Percentiles rank a stretch among this genome's conserved stretches.
Conservation (phyloP, 108 stramenopile genomes). For the Skeletonema grethae region DNA sequence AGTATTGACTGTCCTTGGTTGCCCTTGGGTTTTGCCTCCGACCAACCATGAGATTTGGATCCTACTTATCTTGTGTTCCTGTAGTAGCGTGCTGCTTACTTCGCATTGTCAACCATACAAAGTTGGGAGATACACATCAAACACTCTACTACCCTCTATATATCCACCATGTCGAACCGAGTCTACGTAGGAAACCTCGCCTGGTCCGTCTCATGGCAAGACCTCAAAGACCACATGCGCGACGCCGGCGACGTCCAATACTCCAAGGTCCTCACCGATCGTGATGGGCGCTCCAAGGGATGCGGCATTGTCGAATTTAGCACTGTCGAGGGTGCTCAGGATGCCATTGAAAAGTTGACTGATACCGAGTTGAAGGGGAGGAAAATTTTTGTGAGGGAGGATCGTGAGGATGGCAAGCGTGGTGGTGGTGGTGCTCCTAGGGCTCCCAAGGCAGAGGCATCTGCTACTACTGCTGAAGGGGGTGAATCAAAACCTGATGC, state of each 20-base stretch:
- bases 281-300: slow-evolving; percentile 79
- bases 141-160: neutral
- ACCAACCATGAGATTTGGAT: too few relatives aligned
- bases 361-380: slow-evolving; percentile 71
- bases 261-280: slow-evolving; percentile 74
- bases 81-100: too few relatives aligned
- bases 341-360: slow-evolving; percentile 74
- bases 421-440: slow-evolving; percentile 42
- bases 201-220: slow-evolving; percentile 88
- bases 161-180: slow-evolving; percentile 35
- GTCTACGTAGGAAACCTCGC: slow-evolving; percentile 92
- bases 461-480: slow-evolving; percentile 19
- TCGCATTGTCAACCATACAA: neutral
- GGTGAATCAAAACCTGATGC: neutral
- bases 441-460: slow-evolving; percentile 10
- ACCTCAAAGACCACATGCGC: slow-evolving; percentile 95
- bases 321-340: slow-evolving; percentile 56
- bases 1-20: too few relatives aligned
- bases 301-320: slow-evolving; percentile 85
- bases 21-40: too few relatives aligned
- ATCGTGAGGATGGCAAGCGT: slow-evolving; percentile 36
- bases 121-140: neutral
- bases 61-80: too few relatives aligned
- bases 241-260: slow-evolving; percentile 76
- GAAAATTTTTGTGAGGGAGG: slow-evolving; percentile 65